Evolutionary conservation across 495 filamentous ascomycete genomes (phyloP).

Genomic region (Bryoglossum gracile): DNA sequence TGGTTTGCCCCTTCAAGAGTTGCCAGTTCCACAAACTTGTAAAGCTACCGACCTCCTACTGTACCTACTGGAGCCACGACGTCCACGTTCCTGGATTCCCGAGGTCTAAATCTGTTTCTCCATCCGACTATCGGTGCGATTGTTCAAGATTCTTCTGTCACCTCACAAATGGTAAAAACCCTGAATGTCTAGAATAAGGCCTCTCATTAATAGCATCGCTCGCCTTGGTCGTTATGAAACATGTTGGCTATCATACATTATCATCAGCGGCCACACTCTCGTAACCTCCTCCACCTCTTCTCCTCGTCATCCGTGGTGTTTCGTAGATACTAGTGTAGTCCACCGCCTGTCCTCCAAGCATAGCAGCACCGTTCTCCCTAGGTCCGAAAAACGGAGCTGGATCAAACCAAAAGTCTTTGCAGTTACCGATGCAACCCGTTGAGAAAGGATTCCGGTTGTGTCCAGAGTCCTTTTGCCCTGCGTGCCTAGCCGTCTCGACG

Average conservation of each 20-base stretch:
- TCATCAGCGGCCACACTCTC: constrained; percentile 32
- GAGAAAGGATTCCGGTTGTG: constrained; percentile 75
- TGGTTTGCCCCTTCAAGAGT: too few relatives aligned
- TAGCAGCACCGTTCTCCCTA: constrained; percentile 62
- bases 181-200: too few relatives aligned
- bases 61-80: too few relatives aligned
- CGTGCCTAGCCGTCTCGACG: constrained; percentile 68
- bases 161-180: too few relatives aligned
- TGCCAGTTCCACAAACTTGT: too few relatives aligned
- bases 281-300: constrained; percentile 25
- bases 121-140: too few relatives aligned
- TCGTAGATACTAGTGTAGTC: constrained; percentile 92
- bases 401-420: constrained; percentile 95
- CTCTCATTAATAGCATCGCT: background rate
- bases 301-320: constrained; percentile 56
- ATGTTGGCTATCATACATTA: constrained; percentile 24
- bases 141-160: too few relatives aligned
- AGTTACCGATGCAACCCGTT: constrained; percentile 73
- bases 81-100: too few relatives aligned
- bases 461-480: constrained; percentile 38
- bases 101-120: too few relatives aligned
- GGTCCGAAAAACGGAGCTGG: constrained; percentile 72
- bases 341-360: constrained; percentile 69
- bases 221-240: background rate
- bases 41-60: too few relatives aligned